Evolutionary conservation across 306 rosid species (phyloP).

Genomic region (Albizia julibrissin): DNA sequence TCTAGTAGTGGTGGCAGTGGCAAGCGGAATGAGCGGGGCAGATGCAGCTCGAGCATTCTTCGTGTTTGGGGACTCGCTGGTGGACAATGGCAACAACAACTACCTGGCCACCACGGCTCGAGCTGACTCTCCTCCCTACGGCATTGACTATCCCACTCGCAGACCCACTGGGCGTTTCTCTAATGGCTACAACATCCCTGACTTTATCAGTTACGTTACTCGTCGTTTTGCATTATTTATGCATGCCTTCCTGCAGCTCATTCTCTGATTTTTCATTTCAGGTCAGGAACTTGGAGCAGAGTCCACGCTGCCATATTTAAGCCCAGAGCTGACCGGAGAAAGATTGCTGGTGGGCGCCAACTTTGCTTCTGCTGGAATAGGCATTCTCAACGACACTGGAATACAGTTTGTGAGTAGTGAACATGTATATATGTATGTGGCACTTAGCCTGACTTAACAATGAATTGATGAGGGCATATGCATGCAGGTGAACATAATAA

Average conservation of each 20-base stretch:
- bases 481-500: slow-evolving; percentile 65
- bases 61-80: slow-evolving; percentile 83
- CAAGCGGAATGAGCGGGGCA: slow-evolving; percentile 28
- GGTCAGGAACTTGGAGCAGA: slow-evolving; percentile 71
- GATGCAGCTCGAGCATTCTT: slow-evolving; percentile 74
- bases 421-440: background rate
- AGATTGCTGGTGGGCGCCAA: slow-evolving; percentile 80
- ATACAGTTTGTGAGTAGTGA: slow-evolving; percentile 63
- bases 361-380: slow-evolving; percentile 94
- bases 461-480: background rate
- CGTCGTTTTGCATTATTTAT: no score
- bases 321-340: slow-evolving; percentile 59
- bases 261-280: slow-evolving; percentile 10
- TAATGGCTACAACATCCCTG: slow-evolving; percentile 81
- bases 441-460: background rate
- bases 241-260: no score
- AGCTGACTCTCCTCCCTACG: slow-evolving; percentile 71
- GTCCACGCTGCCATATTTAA: slow-evolving; percentile 65
- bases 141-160: slow-evolving; percentile 70
- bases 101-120: slow-evolving; percentile 74
- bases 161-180: slow-evolving; percentile 86
- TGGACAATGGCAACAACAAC: slow-evolving; percentile 79
- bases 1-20: background rate
- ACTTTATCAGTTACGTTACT: slow-evolving; percentile 56
- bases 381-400: slow-evolving; percentile 91